Evolutionary conservation across 169 alveolate genomes (phyloP).

Genomic region (Cryptosporidium canis): DNA sequence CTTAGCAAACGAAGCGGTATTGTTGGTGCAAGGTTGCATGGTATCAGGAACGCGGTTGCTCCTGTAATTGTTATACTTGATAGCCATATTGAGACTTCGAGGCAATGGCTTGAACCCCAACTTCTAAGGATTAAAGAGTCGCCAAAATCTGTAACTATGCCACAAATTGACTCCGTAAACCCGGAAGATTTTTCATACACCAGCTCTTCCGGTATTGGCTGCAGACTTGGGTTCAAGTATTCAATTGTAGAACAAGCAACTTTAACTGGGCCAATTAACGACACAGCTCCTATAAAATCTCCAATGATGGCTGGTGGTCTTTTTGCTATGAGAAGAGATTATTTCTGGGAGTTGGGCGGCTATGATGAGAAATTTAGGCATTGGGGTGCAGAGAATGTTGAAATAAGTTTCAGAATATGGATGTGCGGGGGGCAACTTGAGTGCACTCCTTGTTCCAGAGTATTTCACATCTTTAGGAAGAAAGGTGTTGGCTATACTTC

Average conservation of each 20-base stretch:
- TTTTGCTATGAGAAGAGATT: slow-evolving; percentile 74
- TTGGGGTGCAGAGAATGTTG: slow-evolving; percentile 77
- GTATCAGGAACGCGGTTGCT: slow-evolving; percentile 63
- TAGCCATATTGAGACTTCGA: slow-evolving; percentile 75
- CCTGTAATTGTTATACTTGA: slow-evolving; percentile 75
- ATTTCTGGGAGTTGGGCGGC: slow-evolving; percentile 75
- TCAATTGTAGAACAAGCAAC: slow-evolving; percentile 73
- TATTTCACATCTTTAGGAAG: slow-evolving; percentile 75
- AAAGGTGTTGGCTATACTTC: slow-evolving; percentile 75
- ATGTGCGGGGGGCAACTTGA: slow-evolving; percentile 77
- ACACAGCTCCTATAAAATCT: slow-evolving; percentile 72
- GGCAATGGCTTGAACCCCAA: slow-evolving; percentile 78
- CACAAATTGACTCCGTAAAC: slow-evolving; percentile 73
- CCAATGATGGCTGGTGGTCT: slow-evolving; percentile 80
- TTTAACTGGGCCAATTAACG: slow-evolving; percentile 59
- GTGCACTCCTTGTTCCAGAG: slow-evolving; percentile 74
- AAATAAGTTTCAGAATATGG: slow-evolving; percentile 75
- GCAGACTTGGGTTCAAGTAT: slow-evolving; percentile 74
- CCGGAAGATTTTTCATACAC: slow-evolving; percentile 54
- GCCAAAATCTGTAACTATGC: slow-evolving; percentile 74
- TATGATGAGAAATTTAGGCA: slow-evolving; percentile 76
- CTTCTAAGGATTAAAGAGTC: slow-evolving; percentile 65
- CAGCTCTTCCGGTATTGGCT: slow-evolving; percentile 74
- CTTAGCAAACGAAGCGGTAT: slow-evolving; percentile 58
- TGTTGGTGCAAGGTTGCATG: slow-evolving; percentile 75